phyloP scores from a whole-genome alignment of 805 yeast species.

The Crinitomyces ghanaensis region DNA sequence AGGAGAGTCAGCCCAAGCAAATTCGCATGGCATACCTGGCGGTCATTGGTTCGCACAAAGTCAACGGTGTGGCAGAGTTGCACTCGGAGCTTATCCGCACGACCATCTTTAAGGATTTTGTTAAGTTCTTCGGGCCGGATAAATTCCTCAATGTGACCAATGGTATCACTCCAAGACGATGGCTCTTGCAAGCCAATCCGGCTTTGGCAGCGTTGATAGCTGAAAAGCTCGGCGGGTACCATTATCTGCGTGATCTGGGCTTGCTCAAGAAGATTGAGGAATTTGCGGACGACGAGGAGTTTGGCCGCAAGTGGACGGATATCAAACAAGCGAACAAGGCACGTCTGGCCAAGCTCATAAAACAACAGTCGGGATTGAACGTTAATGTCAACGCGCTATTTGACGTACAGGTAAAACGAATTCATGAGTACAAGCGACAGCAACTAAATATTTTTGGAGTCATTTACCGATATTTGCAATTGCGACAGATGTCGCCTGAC shows the following conservation, averaged over 20 bases:
- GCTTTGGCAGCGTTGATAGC: constrained; percentile 62
- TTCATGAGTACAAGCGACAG: constrained; percentile 93
- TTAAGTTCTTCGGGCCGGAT: constrained; percentile 64
- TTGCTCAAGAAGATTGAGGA: constrained; percentile 55
- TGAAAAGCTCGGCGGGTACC: constrained; percentile 54
- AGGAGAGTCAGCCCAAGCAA: constrained; percentile 69
- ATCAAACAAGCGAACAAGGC: constrained; percentile 63
- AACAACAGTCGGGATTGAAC: constrained; percentile 47
- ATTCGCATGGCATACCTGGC: constrained; percentile 91
- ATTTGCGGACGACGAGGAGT: constrained; percentile 54
- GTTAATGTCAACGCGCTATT: constrained; percentile 67
- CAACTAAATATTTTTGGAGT: constrained; percentile 87
- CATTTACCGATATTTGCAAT: constrained; percentile 66
- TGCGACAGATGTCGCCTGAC: constrained; percentile 54
- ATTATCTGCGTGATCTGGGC: constrained; percentile 56
- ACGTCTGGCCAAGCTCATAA: constrained; percentile 54
- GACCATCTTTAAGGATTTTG: constrained; percentile 85
- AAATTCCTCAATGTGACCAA: constrained; percentile 88
- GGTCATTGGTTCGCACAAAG: constrained; percentile 83
- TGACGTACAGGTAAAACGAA: constrained; percentile 89
- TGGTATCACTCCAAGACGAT: constrained; percentile 93
- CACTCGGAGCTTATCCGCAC: constrained; percentile 86
- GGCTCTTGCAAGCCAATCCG: constrained; percentile 93
- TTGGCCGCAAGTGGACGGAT: constrained; percentile 57
- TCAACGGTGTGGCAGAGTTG: constrained; percentile 91